Base-by-base conservation (phyloP, 768 basidiomycete genomes). In the Pleurotus cornucopiae region DNA sequence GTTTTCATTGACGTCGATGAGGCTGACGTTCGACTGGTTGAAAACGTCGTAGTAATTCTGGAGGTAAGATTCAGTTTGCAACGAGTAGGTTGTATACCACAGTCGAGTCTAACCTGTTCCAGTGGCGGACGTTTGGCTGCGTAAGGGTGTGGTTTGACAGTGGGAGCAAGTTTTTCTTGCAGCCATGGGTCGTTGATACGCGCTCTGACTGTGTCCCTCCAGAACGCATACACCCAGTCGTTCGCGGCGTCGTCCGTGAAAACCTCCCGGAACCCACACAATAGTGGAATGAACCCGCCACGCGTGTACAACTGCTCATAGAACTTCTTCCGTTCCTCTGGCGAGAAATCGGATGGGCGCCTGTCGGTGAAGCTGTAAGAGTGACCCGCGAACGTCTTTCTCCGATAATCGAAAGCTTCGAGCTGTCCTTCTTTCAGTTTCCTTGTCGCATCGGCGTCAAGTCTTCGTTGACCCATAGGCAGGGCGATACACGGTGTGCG, bases 401-500 rank as follows among this genome's bases (percentile, higher is more conserved):
- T 53, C 20, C 20, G 41, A 14, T 25, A 12, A 40, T 38, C 37
- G 13, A 49, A 21, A 26, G 55, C 40, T 4, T 20, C 16, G 23
- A 57, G 45, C 39, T 56, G 58, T 5, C 38, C 55, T 44, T 44
- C 41, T 44, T 44, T 44, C n/a, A n/a, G n/a, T 5, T 21, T n/a
- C 30, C 9, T 34, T 34, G 9, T 4, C 9, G 41, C n/a, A 9
- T 44, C 41, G 11, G 5, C 47, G 34, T 57, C 57, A 6, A 65
- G n/a, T 46, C 59, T 56, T 12, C 49, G 41, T 46, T 67, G 62
- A 4, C 38, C 41, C 65, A 68, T 64, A 1, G 65, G 60, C 25
- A 67, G 23, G 1, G 66, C 62, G n/a, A 64, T 52, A 21, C 66
- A 65, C 1, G 64, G 64, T 4, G 66, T 67, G 39, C 59, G 56